Evolutionary conservation across 2,329 filamentous ascomycete genomes (phyloP), one percentile per base, ranked within the genome.

Genomic region (Beauveria bassiana): DNA sequence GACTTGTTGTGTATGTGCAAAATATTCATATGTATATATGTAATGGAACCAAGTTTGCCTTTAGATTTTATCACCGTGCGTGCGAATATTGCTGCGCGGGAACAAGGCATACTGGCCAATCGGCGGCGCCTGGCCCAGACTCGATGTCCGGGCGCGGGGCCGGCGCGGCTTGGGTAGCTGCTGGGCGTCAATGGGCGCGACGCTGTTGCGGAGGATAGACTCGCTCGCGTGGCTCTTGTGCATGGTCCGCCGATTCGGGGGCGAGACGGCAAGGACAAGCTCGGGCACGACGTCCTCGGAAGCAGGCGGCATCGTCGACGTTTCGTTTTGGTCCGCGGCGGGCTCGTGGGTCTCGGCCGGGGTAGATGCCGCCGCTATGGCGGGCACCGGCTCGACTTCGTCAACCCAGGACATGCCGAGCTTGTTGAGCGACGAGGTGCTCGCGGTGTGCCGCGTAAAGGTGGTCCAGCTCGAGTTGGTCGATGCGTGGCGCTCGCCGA

Each of bases 381-480:
- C 67, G 65, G 53, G 68, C 43, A 72, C 62, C 31, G 68, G 68
- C 40, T 76, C 75, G 8, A 68, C 65, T 5, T 66, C 65, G 20
- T 76, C 74, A 1, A 67, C 66, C 66, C 72, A 71, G 16, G 68
- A 64, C 12, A 63, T 68, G 16, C 69, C 65, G 65, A 71, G 67
- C 65, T 75, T 75, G 67, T 71, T 74, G 28, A 76, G 67, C 14
- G 78, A 81, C 14, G 73, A 77, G 62, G 78, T 83, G 73, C 81
- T 84, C 49, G 75, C 72, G 4, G 82, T 86, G 68, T 82, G 75
- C 5, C 80, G 78, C 5, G 81, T 84, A 62, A 81, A 74, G 45
- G 79, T 79, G 1, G 82, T 84, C 63, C 79, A 79, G 10, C 77
- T 79, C 5, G 82, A 85, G 28, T 78, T 75, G 18, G 78, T 77